Percentiles rank a stretch among this genome's conserved stretches.
Evolutionary conservation across 768 basidiomycete genomes (phyloP).

Genomic region (Hypholoma fasciculare): DNA sequence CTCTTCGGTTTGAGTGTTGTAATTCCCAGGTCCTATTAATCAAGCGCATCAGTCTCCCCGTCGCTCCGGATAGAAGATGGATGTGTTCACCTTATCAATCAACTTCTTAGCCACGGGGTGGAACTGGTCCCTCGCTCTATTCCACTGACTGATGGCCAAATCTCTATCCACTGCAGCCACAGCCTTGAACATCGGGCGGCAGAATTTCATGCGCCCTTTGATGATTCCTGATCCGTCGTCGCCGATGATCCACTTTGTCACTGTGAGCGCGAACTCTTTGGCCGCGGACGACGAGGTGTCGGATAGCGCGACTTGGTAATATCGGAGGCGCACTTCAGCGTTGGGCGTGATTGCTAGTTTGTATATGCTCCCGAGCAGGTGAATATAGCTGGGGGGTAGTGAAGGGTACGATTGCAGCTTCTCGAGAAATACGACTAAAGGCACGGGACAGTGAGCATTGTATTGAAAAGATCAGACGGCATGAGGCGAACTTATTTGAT

Average conservation of each 20-base stretch:
- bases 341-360: slow-evolving; percentile 54
- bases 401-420: slow-evolving; percentile 62
- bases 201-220: slow-evolving; percentile 87
- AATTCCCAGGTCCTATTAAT: too few relatives aligned
- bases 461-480: too few relatives aligned
- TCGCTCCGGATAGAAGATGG: too few relatives aligned
- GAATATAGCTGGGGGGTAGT: slow-evolving; percentile 61
- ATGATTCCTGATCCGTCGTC: slow-evolving; percentile 58
- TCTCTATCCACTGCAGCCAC: slow-evolving; percentile 51
- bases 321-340: slow-evolving; percentile 76
- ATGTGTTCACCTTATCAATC: slow-evolving; percentile 64
- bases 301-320: slow-evolving; percentile 71
- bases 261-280: slow-evolving; percentile 46
- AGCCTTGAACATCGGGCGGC: slow-evolving; percentile 63
- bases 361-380: slow-evolving; percentile 60
- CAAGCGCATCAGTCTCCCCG: too few relatives aligned
- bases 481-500: slow-evolving; percentile 65
- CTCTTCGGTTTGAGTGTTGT: too few relatives aligned
- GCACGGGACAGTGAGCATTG: too few relatives aligned
- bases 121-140: slow-evolving; percentile 49
- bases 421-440: slow-evolving; percentile 80
- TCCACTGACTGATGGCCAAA: slow-evolving; percentile 54
- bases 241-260: slow-evolving; percentile 70
- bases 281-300: slow-evolving; percentile 49
- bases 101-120: slow-evolving; percentile 76